Evolutionary conservation across 345 rosid genomes (phyloP).

Genomic region (Conringia planisiliqua): DNA sequence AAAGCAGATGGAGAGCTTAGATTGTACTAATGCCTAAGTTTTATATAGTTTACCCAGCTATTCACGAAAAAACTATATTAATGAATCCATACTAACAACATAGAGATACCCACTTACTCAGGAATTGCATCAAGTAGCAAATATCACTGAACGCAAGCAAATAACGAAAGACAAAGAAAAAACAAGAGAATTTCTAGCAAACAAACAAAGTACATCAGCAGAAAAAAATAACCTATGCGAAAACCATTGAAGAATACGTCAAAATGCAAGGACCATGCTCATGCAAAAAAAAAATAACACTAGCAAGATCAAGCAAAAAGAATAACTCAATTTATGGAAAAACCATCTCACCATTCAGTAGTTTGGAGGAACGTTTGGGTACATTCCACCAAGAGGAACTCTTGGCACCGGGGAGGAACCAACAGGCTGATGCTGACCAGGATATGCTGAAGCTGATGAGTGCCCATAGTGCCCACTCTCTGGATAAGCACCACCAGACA

Average conservation of each 20-base stretch:
- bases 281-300: not conserved
- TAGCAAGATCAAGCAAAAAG: not conserved
- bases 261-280: conserved; percentile 6
- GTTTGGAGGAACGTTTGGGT: conserved; percentile 66
- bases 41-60: not conserved
- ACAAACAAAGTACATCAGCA: not conserved
- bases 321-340: not conserved
- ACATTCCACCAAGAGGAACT: conserved; percentile 74
- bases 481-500: conserved; percentile 67
- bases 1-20: not conserved
- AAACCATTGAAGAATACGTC: not conserved
- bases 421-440: conserved; percentile 59
- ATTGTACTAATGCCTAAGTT: not conserved
- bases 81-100: conserved; percentile 1
- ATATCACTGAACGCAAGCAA: not conserved
- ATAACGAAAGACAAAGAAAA: not conserved
- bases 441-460: conserved; percentile 54
- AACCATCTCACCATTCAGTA: conserved; percentile 57
- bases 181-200: conserved; percentile 2
- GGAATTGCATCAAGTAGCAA: not conserved
- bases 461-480: conserved; percentile 59
- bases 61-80: not conserved
- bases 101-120: not conserved
- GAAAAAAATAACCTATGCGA: not conserved
- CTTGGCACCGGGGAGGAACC: conserved; percentile 70